Evolutionary conservation across 495 filamentous ascomycete species (phyloP).

Genomic region (Neurospora africana): DNA sequence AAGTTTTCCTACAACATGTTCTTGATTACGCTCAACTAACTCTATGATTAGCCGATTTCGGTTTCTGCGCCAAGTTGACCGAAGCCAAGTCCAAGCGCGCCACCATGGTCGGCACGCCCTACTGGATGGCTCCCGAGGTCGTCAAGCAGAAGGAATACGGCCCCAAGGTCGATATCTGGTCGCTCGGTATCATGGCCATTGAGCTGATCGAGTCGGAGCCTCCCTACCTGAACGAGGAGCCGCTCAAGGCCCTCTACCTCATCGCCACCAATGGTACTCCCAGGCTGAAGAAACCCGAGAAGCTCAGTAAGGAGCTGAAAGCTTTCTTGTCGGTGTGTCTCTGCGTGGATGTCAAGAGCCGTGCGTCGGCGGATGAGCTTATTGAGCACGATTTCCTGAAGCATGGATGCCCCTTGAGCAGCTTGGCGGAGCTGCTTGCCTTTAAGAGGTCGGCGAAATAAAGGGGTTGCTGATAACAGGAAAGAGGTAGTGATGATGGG

Average conservation of each 20-base stretch:
- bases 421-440: slow-evolving; percentile 73
- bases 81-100: slow-evolving; percentile 94
- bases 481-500: neutral
- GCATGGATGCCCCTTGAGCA: slow-evolving; percentile 67
- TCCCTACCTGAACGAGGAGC: slow-evolving; percentile 95
- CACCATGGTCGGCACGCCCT: slow-evolving; percentile 97
- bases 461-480: slow-evolving; percentile 1
- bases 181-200: slow-evolving; percentile 97
- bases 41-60: slow-evolving; percentile 69
- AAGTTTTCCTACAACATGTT: slow-evolving; percentile 27
- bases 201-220: slow-evolving; percentile 99
- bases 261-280: slow-evolving; percentile 98
- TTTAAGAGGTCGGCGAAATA: slow-evolving; percentile 53
- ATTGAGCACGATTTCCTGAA: slow-evolving; percentile 69
- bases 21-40: slow-evolving; percentile 20
- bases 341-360: slow-evolving; percentile 90
- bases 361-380: slow-evolving; percentile 82
- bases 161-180: slow-evolving; percentile 98
- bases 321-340: slow-evolving; percentile 90
- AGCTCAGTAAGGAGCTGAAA: slow-evolving; percentile 92
- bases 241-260: slow-evolving; percentile 89
- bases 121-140: slow-evolving; percentile 99
- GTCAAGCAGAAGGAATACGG: slow-evolving; percentile 99
- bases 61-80: slow-evolving; percentile 97
- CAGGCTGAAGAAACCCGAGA: slow-evolving; percentile 92